Base-by-base conservation (phyloP, 2,329 filamentous ascomycete genomes). In the Talaromyces sp. region DNA sequence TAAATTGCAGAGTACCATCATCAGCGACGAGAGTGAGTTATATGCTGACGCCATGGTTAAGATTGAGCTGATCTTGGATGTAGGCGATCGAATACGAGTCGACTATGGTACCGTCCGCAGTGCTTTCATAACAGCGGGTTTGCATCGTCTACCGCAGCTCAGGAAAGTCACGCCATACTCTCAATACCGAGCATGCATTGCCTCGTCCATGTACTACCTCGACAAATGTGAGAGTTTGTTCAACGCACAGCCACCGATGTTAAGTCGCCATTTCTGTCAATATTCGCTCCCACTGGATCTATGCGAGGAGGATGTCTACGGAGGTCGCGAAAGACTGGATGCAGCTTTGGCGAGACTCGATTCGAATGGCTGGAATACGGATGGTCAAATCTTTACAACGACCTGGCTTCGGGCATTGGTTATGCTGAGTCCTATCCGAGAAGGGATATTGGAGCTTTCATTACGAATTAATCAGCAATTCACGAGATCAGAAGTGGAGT, bases 391-490 rank as follows among this genome's bases (percentile, higher is more conserved):
- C 27, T 41, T 19, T 37, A 37, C 61, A 27, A 39, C 27, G 9
- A 43, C 61, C 8, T 50, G 61, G 50, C 50, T 63, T 35, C 49
- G 61, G 31, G 61, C 61, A 43, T 15, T 35, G 27, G 13, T 39
- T n/a, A 39, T 63, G 27, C 50, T 63, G 17, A 63, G 61, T 27
- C 25, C 50, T 8, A 63, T 63, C 10, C 49, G 61, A 27, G 61
- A 63, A n/a, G 61, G 50, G 11, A 50, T 57, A 22, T 57, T 63
- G 41, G 61, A 63, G 19, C 61, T 63, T 19, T 63, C 39, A n/a
- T 37, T 63, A 31, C 9, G 52, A 7, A 31, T 56, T 7, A 35
- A 56, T 56, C 25, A 33, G 19, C 52, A 33, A 31, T 56, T 56
- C 17, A 56, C 52, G 8, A 56, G 37, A 37, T 6, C 13, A 37